Evolutionary conservation across 495 filamentous ascomycete genomes (phyloP).

Genomic region (Neurospora sp.): DNA sequence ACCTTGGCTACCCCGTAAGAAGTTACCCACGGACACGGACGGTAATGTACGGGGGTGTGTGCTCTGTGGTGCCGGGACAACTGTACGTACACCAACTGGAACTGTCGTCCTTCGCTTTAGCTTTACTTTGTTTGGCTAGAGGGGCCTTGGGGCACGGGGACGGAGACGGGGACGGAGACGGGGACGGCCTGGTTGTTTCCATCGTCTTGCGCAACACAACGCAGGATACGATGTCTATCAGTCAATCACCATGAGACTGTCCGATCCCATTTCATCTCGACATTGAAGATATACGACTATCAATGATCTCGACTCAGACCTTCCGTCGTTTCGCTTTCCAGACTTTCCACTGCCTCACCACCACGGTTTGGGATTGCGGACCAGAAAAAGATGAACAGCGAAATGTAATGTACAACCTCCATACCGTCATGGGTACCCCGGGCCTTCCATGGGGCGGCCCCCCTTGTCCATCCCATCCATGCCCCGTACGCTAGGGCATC

Average conservation of each 20-base stretch:
- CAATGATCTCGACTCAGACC: neutral
- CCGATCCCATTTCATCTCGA: neutral
- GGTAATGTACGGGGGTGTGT: neutral
- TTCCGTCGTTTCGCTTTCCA: neutral
- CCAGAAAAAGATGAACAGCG: neutral
- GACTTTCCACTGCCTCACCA: neutral
- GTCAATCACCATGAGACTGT: neutral
- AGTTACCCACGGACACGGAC: neutral
- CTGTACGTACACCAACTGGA: neutral
- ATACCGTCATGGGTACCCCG: neutral
- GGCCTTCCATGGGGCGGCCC: neutral
- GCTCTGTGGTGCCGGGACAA: neutral
- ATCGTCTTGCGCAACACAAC: neutral
- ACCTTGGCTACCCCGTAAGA: neutral
- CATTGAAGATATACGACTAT: neutral
- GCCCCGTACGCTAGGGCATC: neutral
- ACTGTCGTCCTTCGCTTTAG: neutral
- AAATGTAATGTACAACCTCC: neutral
- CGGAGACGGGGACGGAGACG: neutral
- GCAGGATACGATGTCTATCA: neutral
- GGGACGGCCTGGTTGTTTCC: neutral
- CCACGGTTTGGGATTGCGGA: neutral
- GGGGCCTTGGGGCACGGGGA: neutral
- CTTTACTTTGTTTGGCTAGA: neutral
- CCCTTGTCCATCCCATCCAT: neutral